Evolutionary conservation across 1,139 yeast species (phyloP), one percentile per base, ranked within the genome.

Genomic region (Zygotorulaspora mrakii): DNA sequence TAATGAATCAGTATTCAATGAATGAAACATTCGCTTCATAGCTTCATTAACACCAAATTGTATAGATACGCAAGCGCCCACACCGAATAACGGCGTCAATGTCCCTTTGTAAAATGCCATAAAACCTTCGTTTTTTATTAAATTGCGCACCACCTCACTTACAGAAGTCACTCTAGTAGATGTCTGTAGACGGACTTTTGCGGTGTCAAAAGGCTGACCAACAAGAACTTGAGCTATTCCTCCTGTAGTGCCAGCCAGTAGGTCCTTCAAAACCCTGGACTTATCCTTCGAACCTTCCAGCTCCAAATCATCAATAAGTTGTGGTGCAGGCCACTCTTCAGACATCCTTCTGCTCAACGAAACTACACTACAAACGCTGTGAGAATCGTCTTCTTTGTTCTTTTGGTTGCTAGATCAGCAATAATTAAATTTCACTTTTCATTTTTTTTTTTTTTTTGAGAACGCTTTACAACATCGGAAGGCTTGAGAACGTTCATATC

Each of bases 141-240:
- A 69, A 53, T 77, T 74, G 55, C 75, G 75, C 23, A 87, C 78
- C 3, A 86, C 95, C 54, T 86, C 94, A 32, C 77, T 53, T 0
- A 95, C 80, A 4, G 67, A 67, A 52, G 84, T 85, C 13, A 79
- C 76, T 35, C 76, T 79, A 1, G 88, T 77, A 1, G 95, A 88
- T 3, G 91, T 81, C 57, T 88, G 96, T 34, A 89, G 69, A 43
- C 96, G 72, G 20, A 88, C 96, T 63, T 88, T 89, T 35, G 91
- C 86, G 5, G 95, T 86, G 62, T 88, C 97, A 56, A 89, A 89
- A 8, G 97, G 97, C 64, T 89, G 96, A 21, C 96, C 96, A 11
- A 83, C 86, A 31, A 89, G 67, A 8, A 88, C 96, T 66, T 89
- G 97, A 11, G 96, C 88, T 32, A 89, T 78, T 45, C 97, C 97